Conservation (phyloP, 2,329 filamentous ascomycete genomes). For the Raffaelea ambrosiae region DNA sequence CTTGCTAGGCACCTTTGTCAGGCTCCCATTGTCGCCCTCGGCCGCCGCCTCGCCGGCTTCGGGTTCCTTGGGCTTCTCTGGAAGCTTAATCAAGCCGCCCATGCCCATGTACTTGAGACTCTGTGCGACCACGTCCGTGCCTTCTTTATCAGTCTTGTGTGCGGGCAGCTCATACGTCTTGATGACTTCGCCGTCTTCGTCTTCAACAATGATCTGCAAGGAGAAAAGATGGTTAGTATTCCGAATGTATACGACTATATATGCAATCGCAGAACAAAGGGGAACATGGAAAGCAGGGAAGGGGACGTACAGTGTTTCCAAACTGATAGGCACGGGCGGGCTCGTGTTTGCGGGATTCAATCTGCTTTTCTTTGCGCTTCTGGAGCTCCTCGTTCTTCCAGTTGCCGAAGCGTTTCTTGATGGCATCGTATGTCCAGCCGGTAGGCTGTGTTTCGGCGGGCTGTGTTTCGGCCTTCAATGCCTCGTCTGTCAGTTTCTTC, state of each 20-base stretch:
- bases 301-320: slow-evolving; percentile 58
- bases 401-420: slow-evolving; percentile 42
- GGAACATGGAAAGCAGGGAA: neutral
- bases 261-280: no score
- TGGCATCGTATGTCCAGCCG: slow-evolving; percentile 33
- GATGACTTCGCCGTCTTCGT: slow-evolving; percentile 75
- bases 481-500: slow-evolving; percentile 12
- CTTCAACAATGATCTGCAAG: slow-evolving; percentile 68
- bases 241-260: neutral
- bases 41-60: slow-evolving; percentile 22
- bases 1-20: slow-evolving; percentile 14
- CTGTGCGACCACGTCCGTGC: slow-evolving; percentile 28
- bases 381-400: slow-evolving; percentile 53
- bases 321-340: slow-evolving; percentile 80
- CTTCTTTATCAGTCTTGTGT: slow-evolving; percentile 35
- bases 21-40: slow-evolving; percentile 13
- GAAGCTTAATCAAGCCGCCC: slow-evolving; percentile 31
- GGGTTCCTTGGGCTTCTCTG: slow-evolving; percentile 21
- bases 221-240: neutral
- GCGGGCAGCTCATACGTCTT: slow-evolving; percentile 71
- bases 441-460: slow-evolving; percentile 21
- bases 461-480: slow-evolving; percentile 22
- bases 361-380: slow-evolving; percentile 52
- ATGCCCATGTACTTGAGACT: slow-evolving; percentile 48
- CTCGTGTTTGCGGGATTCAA: slow-evolving; percentile 49